Base-by-base conservation (phyloP, 225 moss, liverwort and hornwort species). In the Marchantia polymorpha region DNA sequence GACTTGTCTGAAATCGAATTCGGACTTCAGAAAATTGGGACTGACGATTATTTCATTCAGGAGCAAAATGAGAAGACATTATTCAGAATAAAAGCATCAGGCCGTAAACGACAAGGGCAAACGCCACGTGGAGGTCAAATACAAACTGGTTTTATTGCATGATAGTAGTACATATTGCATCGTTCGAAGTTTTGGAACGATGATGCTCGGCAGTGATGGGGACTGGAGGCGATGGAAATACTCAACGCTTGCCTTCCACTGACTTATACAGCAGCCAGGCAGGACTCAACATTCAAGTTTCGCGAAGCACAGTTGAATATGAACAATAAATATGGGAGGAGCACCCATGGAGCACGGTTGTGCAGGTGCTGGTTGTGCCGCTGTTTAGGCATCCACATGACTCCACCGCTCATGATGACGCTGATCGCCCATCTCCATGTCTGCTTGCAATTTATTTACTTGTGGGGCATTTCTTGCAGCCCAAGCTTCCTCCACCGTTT, bases 361-460 rank as follows among this genome's bases (percentile, higher is more conserved):
- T 77, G 64, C 25, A 64, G 48, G 49, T 77, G 59, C 59, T 46
- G 17, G 19, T 46, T 31, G 22, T 56, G 75, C 55, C 29, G 17
- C 55, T 75, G 13, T 17, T 49, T 6, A 64, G 20, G 64, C 77
- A 46, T 50, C 77, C 63, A 64, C 20, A 39, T 20, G 31, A 59
- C 75, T 59, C 75, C 58, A 64, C 64, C 51, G 64, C 77, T 64
- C 64, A 77, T 49, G 63, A 77, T 39, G 39, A 59, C 13, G 10
- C 59, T 75, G 58, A 59, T 59, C 39, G 75, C 75, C 77, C 10
- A 8, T 64, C 63, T 77, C 64, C 49, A 51, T 61, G 23, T 79
- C 78, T 31, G 54, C 68, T 39, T 79, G 78, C 78, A 79, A 31
- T 70, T 75, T 79, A 79, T 79, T 79, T 53, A 68, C 52, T 78